Percentiles rank a stretch among this genome's conserved stretches.
These are phyloP conservation scores for Oryza officinalis DNA, from an alignment of 176 grass and related monocot genomes.

Conservation along the genomic window DNA sequence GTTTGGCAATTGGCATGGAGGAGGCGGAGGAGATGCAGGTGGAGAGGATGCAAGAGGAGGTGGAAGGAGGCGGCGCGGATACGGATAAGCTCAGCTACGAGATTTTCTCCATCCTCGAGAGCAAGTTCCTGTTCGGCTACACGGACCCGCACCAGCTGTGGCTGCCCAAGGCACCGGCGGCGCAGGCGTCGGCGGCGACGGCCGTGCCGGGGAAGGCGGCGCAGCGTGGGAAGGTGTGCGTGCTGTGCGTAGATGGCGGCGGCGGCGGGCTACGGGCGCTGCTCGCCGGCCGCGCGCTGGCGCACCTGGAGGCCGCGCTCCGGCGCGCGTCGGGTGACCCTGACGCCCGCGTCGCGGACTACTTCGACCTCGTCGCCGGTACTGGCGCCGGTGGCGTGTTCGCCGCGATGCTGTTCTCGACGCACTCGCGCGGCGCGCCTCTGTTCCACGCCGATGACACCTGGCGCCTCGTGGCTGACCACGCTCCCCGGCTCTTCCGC, in stretches of 20 bases:
- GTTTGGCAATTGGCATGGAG: slow-evolving; percentile 33
- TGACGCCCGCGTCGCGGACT: slow-evolving; percentile 78
- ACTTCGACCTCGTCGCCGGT: slow-evolving; percentile 88
- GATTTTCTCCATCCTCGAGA: slow-evolving; percentile 98
- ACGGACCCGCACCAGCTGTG: slow-evolving; percentile 64
- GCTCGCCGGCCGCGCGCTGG: slow-evolving; percentile 75
- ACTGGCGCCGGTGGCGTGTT: slow-evolving; percentile 85
- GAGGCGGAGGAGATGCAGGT: slow-evolving; percentile 86
- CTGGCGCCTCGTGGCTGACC: slow-evolving; percentile 78
- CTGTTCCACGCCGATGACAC: slow-evolving; percentile 86
- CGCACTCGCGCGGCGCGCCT: slow-evolving; percentile 60
- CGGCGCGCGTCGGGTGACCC: slow-evolving; percentile 64
- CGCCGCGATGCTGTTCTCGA: slow-evolving; percentile 90
- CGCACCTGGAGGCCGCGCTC: slow-evolving; percentile 80
- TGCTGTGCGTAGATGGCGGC: slow-evolving; percentile 87
- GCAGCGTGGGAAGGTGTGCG: slow-evolving; percentile 83
- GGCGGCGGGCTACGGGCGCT: slow-evolving; percentile 66
- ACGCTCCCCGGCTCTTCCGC: slow-evolving; percentile 64
- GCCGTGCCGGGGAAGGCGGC: slow-evolving; percentile 15
- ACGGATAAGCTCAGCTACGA: slow-evolving; percentile 97
- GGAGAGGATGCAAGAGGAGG: slow-evolving; percentile 58
- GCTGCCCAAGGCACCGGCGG: slow-evolving; percentile 38
- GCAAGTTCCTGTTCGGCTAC: slow-evolving; percentile 99
- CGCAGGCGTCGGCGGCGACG: slow-evolving; percentile 12
- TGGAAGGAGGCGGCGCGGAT: slow-evolving; percentile 35